These are phyloP conservation scores for Vicia villosa DNA, from an alignment of 306 rosid species.

Conservation along the genomic window DNA sequence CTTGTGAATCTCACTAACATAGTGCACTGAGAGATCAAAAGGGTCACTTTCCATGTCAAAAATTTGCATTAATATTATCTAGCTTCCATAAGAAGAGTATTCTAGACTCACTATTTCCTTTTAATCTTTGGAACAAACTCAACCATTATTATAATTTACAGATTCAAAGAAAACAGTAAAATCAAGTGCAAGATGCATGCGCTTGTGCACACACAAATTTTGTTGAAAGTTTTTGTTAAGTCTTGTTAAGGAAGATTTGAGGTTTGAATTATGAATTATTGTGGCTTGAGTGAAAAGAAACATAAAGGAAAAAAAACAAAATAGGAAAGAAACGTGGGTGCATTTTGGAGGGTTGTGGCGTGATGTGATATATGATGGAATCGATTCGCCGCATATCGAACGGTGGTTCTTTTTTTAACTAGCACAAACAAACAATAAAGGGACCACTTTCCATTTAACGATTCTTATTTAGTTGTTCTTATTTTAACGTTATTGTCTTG, in stretches of 20 bases:
- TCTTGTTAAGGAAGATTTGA: background rate
- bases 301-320: background rate
- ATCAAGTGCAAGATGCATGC: slow-evolving; percentile 53
- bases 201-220: slow-evolving; percentile 24
- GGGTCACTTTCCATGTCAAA: slow-evolving; percentile 43
- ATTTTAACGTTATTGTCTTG: background rate
- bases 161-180: slow-evolving; percentile 37
- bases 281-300: background rate
- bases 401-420: slow-evolving; percentile 51
- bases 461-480: slow-evolving; percentile 27
- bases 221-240: background rate
- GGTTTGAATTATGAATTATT: background rate
- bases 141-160: slow-evolving; percentile 40
- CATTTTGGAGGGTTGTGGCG: slow-evolving; percentile 35
- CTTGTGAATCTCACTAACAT: slow-evolving; percentile 32
- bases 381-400: slow-evolving; percentile 64
- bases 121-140: slow-evolving; percentile 37
- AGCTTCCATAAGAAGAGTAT: slow-evolving; percentile 36
- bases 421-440: slow-evolving; percentile 21
- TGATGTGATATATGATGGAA: slow-evolving; percentile 50
- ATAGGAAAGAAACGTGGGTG: slow-evolving; percentile 35
- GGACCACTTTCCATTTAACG: slow-evolving; percentile 40
- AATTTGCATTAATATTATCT: slow-evolving; percentile 35
- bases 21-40: slow-evolving; percentile 38
- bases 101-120: slow-evolving; percentile 27